Base-by-base conservation (phyloP, 2,329 filamentous ascomycete genomes). In the Aspergillus brasiliensis region DNA sequence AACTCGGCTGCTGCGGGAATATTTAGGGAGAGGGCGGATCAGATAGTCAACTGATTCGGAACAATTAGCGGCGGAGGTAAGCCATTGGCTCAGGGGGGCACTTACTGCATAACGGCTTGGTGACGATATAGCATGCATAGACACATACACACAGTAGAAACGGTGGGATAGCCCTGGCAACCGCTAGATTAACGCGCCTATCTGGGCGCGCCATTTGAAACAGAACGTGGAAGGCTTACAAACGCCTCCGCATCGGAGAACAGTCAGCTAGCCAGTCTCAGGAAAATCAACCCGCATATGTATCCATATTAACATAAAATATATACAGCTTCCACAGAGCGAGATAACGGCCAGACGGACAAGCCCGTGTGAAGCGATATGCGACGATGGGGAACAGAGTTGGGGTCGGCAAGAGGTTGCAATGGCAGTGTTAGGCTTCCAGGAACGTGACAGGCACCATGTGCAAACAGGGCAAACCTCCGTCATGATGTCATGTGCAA, bases 101-200 rank as follows among this genome's bases (percentile, higher is more conserved):
- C 88, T 71, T 75, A 92, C 90, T 80, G 72, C 88, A 90, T 62
- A 92, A 76, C 48, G 83, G 82, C 63, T 84, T 87, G 51, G 90
- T 85, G 51, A 92, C 75, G 13, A 87, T 87, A 77, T 90, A 97
- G 34, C 86, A 89, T 19, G 85, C 85, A 75, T 91, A 92, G 38
- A 82, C 87, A 62, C 91, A 82, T 38, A 85, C 81, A 28, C 83
- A 88, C 34, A 87, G 75, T 42, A 96, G 83, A 53, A 94, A 72
- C 40, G 88, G 66, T 3, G 92, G 92, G 58, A 96, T 86, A 58
- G 89, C 76, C 60, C 88, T 83, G 54, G 87, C 85, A 51, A 84
- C 82, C 75, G 83, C 86, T 68, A 83, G 77, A 73, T 86, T 87
- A 52, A 81, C 77, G 65, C 80, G 77, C 66, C 77, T 77, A 58